These are phyloP conservation scores for Apophysomyces variabilis DNA, from an alignment of 371 early-diverging fungal species.

Conservation along the genomic window DNA sequence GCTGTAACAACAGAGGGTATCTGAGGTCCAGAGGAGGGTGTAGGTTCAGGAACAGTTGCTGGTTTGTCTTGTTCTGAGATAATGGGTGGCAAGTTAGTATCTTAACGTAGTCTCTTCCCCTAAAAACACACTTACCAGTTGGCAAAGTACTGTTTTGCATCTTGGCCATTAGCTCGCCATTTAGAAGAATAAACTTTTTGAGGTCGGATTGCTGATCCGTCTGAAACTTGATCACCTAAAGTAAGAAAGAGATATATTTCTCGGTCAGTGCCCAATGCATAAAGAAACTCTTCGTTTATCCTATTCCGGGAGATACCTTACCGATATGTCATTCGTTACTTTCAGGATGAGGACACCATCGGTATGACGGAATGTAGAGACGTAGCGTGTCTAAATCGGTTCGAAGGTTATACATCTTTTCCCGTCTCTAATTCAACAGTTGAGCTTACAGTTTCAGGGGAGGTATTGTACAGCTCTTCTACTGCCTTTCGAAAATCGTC, in stretches of 20 bases:
- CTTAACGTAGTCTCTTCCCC: constrained; percentile 19
- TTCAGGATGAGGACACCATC: constrained; percentile 79
- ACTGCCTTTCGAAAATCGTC: constrained; percentile 79
- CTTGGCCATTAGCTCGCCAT: constrained; percentile 65
- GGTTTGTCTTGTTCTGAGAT: not conserved
- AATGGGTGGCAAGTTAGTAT: not conserved
- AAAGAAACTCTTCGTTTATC: not conserved
- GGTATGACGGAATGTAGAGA: constrained; percentile 68
- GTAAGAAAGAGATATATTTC: not conserved
- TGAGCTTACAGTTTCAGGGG: constrained; percentile 65
- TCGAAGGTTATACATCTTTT: too few species aligned
- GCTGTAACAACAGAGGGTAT: constrained; percentile 18
- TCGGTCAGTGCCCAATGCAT: not conserved
- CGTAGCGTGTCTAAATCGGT: constrained; percentile 66
- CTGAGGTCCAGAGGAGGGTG: constrained; percentile 17
- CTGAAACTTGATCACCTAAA: constrained; percentile 65
- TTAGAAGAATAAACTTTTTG: constrained; percentile 73
- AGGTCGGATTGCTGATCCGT: constrained; percentile 76
- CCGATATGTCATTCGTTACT: constrained; percentile 72
- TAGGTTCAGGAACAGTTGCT: not conserved
- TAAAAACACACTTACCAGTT: not conserved
- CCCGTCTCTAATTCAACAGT: too few species aligned
- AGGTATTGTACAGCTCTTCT: constrained; percentile 67
- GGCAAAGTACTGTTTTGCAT: constrained; percentile 65
- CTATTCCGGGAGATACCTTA: constrained; percentile 28